A percentile compares a stretch with the other conserved stretches of the same genome.
phyloP scores from a whole-genome alignment of 495 filamentous ascomycete genomes.

The Pseudevernia furfuracea region DNA sequence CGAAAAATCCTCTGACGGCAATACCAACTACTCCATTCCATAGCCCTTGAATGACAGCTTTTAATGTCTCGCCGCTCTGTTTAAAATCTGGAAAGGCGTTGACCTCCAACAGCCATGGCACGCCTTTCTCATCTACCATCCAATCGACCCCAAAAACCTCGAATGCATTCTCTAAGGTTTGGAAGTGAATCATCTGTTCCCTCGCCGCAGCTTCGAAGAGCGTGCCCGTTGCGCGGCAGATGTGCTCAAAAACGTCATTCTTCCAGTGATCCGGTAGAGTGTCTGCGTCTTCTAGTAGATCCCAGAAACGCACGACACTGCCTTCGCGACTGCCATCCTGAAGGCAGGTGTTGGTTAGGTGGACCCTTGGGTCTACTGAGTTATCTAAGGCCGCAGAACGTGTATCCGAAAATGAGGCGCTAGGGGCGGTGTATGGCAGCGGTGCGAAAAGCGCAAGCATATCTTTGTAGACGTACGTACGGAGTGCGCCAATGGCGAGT shows the following conservation, averaged over 20 bases:
- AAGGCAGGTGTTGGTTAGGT: slow-evolving; percentile 94
- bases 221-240: slow-evolving; percentile 62
- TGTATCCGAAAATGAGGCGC: slow-evolving; percentile 9
- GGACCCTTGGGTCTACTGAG: slow-evolving; percentile 50
- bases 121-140: slow-evolving; percentile 59
- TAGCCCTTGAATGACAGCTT: slow-evolving; percentile 61
- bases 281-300: slow-evolving; percentile 39
- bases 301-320: slow-evolving; percentile 64
- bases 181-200: slow-evolving; percentile 83
- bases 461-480: slow-evolving; percentile 76
- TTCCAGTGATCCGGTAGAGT: slow-evolving; percentile 42
- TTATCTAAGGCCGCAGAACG: slow-evolving; percentile 13
- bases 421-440: slow-evolving; percentile 49
- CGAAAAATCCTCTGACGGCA: slow-evolving; percentile 59
- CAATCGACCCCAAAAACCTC: slow-evolving; percentile 93
- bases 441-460: slow-evolving; percentile 92
- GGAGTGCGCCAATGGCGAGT: slow-evolving; percentile 64
- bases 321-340: slow-evolving; percentile 54
- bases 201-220: slow-evolving; percentile 77
- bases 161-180: slow-evolving; percentile 77
- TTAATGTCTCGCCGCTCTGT: slow-evolving; percentile 74
- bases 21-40: slow-evolving; percentile 64
- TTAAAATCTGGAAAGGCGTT: slow-evolving; percentile 94
- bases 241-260: slow-evolving; percentile 59
- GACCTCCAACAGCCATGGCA: slow-evolving; percentile 75